Evolutionary conservation across 2,329 filamentous ascomycete genomes (phyloP), one percentile per base, ranked within the genome.

Genomic region (Ramichloridium luteum): DNA sequence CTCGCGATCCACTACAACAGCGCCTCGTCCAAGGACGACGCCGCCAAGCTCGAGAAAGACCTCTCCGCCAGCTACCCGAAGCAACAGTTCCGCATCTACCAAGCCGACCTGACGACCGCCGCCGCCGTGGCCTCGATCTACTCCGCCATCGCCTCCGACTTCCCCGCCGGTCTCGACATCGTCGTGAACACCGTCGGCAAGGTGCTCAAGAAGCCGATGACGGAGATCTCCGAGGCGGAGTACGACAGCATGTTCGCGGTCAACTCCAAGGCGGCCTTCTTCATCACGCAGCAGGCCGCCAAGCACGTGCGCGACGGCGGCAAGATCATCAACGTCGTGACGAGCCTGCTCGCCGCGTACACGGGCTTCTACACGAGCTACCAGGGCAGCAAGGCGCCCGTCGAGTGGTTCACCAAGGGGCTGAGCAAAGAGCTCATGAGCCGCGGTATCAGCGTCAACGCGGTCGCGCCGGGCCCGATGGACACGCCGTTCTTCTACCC

Each of bases 111-210:
- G 31, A 63, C 58, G 10, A 58, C 53, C 6, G 59, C 54, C 3
- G 45, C 37, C 3, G 58, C 56, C 2, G 58, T 65, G 12, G 47
- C 57, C 12, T 43, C 51, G 14, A 51, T 67, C n/a, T 64, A 65
- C 43, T 44, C 53, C 14, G 44, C 49, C 2, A 50, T 56, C 13
- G 25, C 58, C 9, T 41, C 50, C 25, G 54, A 62, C 27, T 60
- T 64, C 43, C n/a, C n/a, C n/a, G 59, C 57, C n/a, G 51, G 54
- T 34, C 44, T 67, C 27, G 61, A 68, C 40, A 61, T 67, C 34
- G 57, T 66, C 6, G 50, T 67, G 35, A 66, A 67, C 47, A 65
- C 61, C 3, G 51, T 65, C 14, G 64, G 63, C 27, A 64, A 62
- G 47, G 61, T 62, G 17, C 46, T 64, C 27, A 64, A 64, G 57